These are phyloP conservation scores for Kazachstania sp. DNA, from an alignment of 1,139 yeast species.

Conservation along the genomic window DNA sequence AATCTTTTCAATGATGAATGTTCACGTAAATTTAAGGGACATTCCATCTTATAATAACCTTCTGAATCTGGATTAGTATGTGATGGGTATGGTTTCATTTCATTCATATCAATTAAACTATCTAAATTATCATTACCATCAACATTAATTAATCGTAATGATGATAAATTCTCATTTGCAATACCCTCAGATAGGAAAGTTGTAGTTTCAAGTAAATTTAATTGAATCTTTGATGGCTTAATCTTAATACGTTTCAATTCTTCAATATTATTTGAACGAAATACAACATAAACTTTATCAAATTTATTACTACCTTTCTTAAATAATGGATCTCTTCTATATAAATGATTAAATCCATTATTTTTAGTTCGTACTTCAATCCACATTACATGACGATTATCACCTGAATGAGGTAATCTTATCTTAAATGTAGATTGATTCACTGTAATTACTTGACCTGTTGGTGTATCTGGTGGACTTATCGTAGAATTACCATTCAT, in stretches of 20 bases:
- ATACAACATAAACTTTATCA: slow-evolving; percentile 19
- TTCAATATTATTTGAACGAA: slow-evolving; percentile 6
- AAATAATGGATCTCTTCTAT: slow-evolving; percentile 22
- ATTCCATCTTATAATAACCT: slow-evolving; percentile 13
- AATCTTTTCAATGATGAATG: slow-evolving; percentile 17
- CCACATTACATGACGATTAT: slow-evolving; percentile 16
- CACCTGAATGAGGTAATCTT: slow-evolving; percentile 14
- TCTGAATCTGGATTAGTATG: slow-evolving; percentile 1
- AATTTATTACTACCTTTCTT: slow-evolving; percentile 19
- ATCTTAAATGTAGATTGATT: slow-evolving; percentile 17
- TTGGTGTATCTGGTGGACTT: too few relatives aligned
- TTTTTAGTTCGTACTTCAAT: slow-evolving; percentile 20
- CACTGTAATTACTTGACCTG: neutral
- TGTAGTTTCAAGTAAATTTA: slow-evolving; percentile 21
- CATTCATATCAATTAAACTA: slow-evolving; percentile 8
- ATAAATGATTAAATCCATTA: slow-evolving; percentile 16
- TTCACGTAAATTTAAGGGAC: slow-evolving; percentile 18
- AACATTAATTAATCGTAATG: slow-evolving; percentile 19
- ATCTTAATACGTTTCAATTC: slow-evolving; percentile 10
- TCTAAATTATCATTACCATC: slow-evolving; percentile 5
- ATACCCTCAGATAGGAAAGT: slow-evolving; percentile 25
- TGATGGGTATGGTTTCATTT: slow-evolving; percentile 7
- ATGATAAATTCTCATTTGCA: slow-evolving; percentile 23
- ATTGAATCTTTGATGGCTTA: slow-evolving; percentile 16
- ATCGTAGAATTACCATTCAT: neutral